Conservation (phyloP, 2,329 filamentous ascomycete species). For the Thelonectria discophora region DNA sequence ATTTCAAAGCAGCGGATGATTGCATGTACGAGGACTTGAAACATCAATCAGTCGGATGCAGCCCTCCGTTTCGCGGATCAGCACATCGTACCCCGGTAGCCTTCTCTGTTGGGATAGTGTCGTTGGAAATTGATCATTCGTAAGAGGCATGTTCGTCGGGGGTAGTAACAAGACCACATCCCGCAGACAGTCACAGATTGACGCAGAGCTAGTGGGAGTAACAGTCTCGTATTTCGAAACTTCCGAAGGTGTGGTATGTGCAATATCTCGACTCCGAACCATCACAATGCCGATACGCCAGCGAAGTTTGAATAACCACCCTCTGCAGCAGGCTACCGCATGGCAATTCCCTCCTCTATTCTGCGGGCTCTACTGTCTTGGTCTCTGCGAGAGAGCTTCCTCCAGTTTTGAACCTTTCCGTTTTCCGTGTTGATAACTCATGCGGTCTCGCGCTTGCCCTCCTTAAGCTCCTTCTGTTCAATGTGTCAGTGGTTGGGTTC, state of each 20-base stretch:
- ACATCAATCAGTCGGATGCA: neutral
- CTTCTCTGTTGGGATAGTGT: too few relatives aligned
- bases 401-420: slow-evolving; percentile 37
- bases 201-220: neutral
- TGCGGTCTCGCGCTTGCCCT: slow-evolving; percentile 91
- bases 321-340: slow-evolving; percentile 33
- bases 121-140: too few relatives aligned
- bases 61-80: too few relatives aligned
- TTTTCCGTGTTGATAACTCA: slow-evolving; percentile 55
- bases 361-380: slow-evolving; percentile 37
- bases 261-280: slow-evolving; percentile 34
- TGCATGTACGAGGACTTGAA: neutral
- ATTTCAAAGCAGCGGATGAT: neutral
- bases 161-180: too few relatives aligned
- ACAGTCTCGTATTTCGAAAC: slow-evolving; percentile 24
- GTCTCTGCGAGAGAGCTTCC: slow-evolving; percentile 35
- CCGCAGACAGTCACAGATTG: neutral
- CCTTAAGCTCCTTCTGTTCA: slow-evolving; percentile 92
- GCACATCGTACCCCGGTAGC: too few relatives aligned
- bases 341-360: slow-evolving; percentile 41
- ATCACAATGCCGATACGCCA: slow-evolving; percentile 32
- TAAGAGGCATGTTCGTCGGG: too few relatives aligned
- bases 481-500: slow-evolving; percentile 43
- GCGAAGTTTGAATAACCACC: slow-evolving; percentile 27
- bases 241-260: slow-evolving; percentile 21